A percentile compares a stretch with the other conserved stretches of the same genome.
Conservation (phyloP, 805 yeast species). For the Jamesozyma spencerorum region DNA sequence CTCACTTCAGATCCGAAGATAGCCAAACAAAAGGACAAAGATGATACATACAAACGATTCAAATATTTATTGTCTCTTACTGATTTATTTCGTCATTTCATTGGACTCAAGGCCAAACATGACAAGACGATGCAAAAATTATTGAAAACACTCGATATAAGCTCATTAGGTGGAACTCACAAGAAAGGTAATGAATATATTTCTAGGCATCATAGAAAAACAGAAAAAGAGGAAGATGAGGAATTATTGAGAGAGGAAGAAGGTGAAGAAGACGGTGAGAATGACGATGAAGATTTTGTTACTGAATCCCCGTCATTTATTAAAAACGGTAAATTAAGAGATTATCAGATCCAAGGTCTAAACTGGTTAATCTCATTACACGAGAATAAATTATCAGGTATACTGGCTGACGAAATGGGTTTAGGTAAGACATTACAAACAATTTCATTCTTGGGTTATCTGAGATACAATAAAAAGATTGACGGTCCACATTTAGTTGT, state of each 20-base stretch:
- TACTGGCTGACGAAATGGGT: slow-evolving; percentile 97
- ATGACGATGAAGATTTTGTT: slow-evolving; percentile 54
- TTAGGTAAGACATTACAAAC: slow-evolving; percentile 94
- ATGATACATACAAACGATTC: slow-evolving; percentile 70
- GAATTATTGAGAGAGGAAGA: slow-evolving; percentile 81
- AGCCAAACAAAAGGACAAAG: slow-evolving; percentile 46
- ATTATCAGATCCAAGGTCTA: slow-evolving; percentile 88
- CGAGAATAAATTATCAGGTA: slow-evolving; percentile 84
- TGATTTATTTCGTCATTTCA: slow-evolving; percentile 80
- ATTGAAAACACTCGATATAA: slow-evolving; percentile 29
- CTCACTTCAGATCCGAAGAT: slow-evolving; percentile 46
- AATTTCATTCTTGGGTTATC: slow-evolving; percentile 79
- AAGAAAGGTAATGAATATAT: slow-evolving; percentile 16
- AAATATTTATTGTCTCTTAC: slow-evolving; percentile 73
- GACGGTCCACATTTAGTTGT: slow-evolving; percentile 88
- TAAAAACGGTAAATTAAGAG: slow-evolving; percentile 64
- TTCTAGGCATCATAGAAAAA: slow-evolving; percentile 59
- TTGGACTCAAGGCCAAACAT: slow-evolving; percentile 69
- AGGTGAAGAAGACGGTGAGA: slow-evolving; percentile 37
- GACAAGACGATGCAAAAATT: slow-evolving; percentile 62
- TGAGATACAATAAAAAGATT: slow-evolving; percentile 66
- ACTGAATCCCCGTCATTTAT: slow-evolving; percentile 79
- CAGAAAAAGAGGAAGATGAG: slow-evolving; percentile 94
- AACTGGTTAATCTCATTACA: slow-evolving; percentile 89
- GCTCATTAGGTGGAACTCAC: slow-evolving; percentile 31